Evolutionary conservation across 2,329 filamentous ascomycete species (phyloP).

Genomic region (Arthroderma sp.): DNA sequence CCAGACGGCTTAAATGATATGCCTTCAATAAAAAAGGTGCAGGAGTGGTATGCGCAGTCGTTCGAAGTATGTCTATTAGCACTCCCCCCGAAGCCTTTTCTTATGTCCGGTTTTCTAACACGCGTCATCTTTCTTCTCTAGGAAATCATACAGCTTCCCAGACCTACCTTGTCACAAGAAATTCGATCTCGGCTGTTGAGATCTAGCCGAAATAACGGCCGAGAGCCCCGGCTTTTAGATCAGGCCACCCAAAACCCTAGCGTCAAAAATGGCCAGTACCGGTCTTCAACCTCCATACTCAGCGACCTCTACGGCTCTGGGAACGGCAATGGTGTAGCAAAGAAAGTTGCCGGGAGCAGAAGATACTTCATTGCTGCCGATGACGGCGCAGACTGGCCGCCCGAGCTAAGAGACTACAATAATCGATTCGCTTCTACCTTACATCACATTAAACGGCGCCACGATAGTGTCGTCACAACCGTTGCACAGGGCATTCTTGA

Average conservation of each 20-base stretch:
- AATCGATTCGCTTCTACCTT: conserved; percentile 76
- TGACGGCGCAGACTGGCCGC: conserved; percentile 78
- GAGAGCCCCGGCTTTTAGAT: conserved; percentile 54
- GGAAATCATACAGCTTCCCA: conserved; percentile 82
- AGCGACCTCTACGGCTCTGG: conserved; percentile 38
- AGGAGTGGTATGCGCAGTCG: conserved; percentile 98
- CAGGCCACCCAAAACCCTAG: conserved; percentile 85
- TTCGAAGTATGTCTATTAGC: conserved; percentile 61
- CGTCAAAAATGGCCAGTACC: conserved; percentile 69
- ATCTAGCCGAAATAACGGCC: conserved; percentile 38
- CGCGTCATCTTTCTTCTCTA: conserved; percentile 6
- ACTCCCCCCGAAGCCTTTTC: conserved; percentile 1
- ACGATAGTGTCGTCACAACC: conserved; percentile 94
- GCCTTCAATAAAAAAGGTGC: conserved; percentile 88
- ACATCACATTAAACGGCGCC: conserved; percentile 86
- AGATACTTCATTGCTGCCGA: conserved; percentile 89
- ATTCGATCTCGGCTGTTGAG: conserved; percentile 63
- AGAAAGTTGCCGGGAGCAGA: conserved; percentile 41
- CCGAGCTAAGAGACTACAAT: conserved; percentile 90
- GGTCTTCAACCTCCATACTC: conserved; percentile 28
- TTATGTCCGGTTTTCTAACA: not conserved
- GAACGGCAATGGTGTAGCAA: conserved; percentile 31
- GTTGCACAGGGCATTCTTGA: conserved; percentile 96
- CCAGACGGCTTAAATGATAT: conserved; percentile 96
- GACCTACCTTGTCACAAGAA: conserved; percentile 62